Evolutionary conservation across 2,329 filamentous ascomycete species (phyloP).

Genomic region (Trichoderma aggressivum): DNA sequence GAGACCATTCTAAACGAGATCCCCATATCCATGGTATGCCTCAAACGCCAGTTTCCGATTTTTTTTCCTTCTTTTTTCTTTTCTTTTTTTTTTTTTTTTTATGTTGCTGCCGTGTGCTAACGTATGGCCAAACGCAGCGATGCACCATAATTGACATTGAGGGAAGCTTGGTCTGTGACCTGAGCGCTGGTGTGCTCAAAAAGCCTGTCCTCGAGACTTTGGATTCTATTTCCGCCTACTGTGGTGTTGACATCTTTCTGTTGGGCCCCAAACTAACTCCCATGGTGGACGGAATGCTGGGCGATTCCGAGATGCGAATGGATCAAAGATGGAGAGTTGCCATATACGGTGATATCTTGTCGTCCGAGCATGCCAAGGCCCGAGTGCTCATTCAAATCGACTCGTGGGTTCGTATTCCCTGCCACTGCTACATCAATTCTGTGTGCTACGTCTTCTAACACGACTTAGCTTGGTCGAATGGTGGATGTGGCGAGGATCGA

Average conservation of each 20-base stretch:
- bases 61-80: too few relatives aligned
- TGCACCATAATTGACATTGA: constrained; percentile 93
- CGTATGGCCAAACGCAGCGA: constrained; percentile 52
- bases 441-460: constrained; percentile 20
- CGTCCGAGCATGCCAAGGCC: constrained; percentile 94
- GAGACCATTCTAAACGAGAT: constrained; percentile 89
- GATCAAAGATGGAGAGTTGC: constrained; percentile 89
- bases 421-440: not conserved
- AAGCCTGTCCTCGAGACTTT: constrained; percentile 77
- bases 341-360: constrained; percentile 94
- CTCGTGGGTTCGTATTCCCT: constrained; percentile 61
- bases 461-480: constrained; percentile 60
- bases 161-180: constrained; percentile 81
- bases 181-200: constrained; percentile 63
- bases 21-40: constrained; percentile 83
- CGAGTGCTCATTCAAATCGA: constrained; percentile 96
- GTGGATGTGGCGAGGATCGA: constrained; percentile 82
- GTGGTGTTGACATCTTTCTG: constrained; percentile 94
- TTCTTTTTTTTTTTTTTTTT: not conserved
- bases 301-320: constrained; percentile 76
- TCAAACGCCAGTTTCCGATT: not conserved
- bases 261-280: constrained; percentile 84
- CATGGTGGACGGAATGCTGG: constrained; percentile 70
- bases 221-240: constrained; percentile 81
- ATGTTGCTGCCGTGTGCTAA: constrained; percentile 13